Conservation (phyloP, 345 rosid species). For the Euphorbia peplus region DNA sequence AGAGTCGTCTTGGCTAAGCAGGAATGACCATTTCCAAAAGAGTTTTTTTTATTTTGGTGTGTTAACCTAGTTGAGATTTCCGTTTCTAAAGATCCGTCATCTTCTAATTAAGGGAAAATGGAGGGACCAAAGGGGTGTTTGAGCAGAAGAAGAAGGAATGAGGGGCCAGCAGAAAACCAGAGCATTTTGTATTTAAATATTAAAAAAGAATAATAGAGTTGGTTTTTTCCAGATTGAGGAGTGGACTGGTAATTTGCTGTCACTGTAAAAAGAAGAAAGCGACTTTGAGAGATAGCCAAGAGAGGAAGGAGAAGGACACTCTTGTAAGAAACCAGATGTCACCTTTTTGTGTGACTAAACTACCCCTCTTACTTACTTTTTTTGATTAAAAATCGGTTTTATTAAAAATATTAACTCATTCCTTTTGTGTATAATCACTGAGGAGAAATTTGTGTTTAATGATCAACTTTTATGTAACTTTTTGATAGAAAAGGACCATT, state of each 20-base stretch:
- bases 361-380: not conserved
- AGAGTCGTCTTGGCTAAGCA: too few species aligned
- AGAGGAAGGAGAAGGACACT: not conserved
- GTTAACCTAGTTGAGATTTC: too few species aligned
- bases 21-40: too few species aligned
- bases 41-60: too few species aligned
- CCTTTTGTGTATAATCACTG: too few species aligned
- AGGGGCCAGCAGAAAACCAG: constrained; percentile 8
- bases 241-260: constrained; percentile 15
- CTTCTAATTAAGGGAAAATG: too few species aligned
- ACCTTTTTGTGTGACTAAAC: not conserved
- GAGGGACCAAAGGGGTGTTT: constrained; percentile 1
- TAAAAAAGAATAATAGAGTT: not conserved
- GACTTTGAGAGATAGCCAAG: constrained; percentile 5
- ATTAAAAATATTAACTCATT: too few species aligned
- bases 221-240: not conserved
- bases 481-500: too few species aligned
- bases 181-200: constrained; percentile 13
- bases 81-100: too few species aligned
- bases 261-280: constrained; percentile 24
- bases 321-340: not conserved
- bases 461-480: too few species aligned
- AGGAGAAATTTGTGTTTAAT: too few species aligned
- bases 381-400: too few species aligned
- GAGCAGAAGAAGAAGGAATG: constrained; percentile 24